phyloP scores from a whole-genome alignment of 2,329 filamentous ascomycete species.

The Scytalidium sp. region DNA sequence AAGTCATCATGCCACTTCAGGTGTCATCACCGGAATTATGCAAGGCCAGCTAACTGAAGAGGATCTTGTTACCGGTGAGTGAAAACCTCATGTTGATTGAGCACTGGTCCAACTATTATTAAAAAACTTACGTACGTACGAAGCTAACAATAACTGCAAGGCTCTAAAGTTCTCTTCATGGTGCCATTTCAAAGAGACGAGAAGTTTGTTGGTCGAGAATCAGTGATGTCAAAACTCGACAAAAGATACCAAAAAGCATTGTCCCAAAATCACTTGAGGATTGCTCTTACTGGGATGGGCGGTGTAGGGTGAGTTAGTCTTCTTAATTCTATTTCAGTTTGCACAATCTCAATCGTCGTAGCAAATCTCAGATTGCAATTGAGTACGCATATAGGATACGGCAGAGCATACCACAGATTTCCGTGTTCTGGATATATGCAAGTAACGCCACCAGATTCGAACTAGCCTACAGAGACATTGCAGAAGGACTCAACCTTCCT shows the following conservation, averaged over 20 bases:
- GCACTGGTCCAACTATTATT: background rate
- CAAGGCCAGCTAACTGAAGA: slow-evolving; percentile 7
- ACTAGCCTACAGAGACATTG: slow-evolving; percentile 12
- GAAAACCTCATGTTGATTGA: slow-evolving; percentile 1
- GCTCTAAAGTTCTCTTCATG: slow-evolving; percentile 1
- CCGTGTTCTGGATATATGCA: slow-evolving; percentile 21
- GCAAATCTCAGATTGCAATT: slow-evolving; percentile 20
- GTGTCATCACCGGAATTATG: too few relatives aligned
- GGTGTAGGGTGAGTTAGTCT: too few relatives aligned
- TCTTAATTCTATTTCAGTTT: too few relatives aligned
- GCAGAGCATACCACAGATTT: slow-evolving; percentile 1
- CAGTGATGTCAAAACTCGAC: too few relatives aligned
- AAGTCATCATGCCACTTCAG: slow-evolving; percentile 1
- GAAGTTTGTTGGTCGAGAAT: too few relatives aligned
- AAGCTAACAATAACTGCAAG: background rate
- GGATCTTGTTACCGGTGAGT: slow-evolving; percentile 3
- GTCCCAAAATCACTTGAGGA: background rate
- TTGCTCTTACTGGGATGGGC: slow-evolving; percentile 14
- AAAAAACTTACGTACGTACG: background rate
- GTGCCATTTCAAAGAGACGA: too few relatives aligned
- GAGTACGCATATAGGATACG: slow-evolving; percentile 15
- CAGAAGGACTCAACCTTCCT: slow-evolving; percentile 6
- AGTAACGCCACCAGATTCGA: slow-evolving; percentile 4
- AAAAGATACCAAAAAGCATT: background rate
- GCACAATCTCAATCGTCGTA: too few relatives aligned